Evolutionary conservation across 495 filamentous ascomycete genomes (phyloP), one percentile per base, ranked within the genome.

Genomic region (Neurospora tetraspora): DNA sequence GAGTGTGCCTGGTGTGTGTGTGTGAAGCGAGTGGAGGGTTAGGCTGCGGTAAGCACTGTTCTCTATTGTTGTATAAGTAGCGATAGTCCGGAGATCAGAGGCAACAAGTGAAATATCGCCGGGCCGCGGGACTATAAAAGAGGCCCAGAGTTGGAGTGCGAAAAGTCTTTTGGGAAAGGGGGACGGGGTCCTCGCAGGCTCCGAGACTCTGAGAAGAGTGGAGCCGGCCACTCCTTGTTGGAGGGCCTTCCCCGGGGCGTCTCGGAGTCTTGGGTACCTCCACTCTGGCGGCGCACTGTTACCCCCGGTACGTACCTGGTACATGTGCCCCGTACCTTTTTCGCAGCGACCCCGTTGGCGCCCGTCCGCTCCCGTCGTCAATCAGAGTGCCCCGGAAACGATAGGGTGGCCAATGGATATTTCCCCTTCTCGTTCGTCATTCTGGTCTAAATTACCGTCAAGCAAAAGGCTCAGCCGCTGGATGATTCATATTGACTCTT

Each of bases 121-220:
- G 27, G 27, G 27, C 53, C 53, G 53, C 53, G 5, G 53, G 53
- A 27, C 23, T 61, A 61, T 74, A 72, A 72, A 47, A 70, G n/a
- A 70, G 23, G 47, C 31, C 10, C 20, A 27, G 23, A 34, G 12
- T 7, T 16, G n/a, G n/a, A n/a, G 23, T 31, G 53, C 53, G 27
- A 65, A 65, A 65, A 34, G 14, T 14, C 12, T 65, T 34, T 65
- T 27, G 27, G 36, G 42, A 36, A 61, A 47, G 72, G 72, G 70
- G 31, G 69, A 71, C 76, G 76, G 76, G 53, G 65, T 69, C 36
- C 76, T 76, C 73, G 71, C 73, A 75, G 40, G 65, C 70, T 68
- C 76, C 76, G 77, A 76, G 75, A 65, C 27, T 61, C 53, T 65
- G 12, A 61, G 53, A 59, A 36, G 53, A 65, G 53, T 34, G 53